A percentile compares a stretch with the other conserved stretches of the same genome.
These are phyloP conservation scores for Colletotrichum aenigma DNA, from an alignment of 2,329 filamentous ascomycete genomes.

Conservation along the genomic window DNA sequence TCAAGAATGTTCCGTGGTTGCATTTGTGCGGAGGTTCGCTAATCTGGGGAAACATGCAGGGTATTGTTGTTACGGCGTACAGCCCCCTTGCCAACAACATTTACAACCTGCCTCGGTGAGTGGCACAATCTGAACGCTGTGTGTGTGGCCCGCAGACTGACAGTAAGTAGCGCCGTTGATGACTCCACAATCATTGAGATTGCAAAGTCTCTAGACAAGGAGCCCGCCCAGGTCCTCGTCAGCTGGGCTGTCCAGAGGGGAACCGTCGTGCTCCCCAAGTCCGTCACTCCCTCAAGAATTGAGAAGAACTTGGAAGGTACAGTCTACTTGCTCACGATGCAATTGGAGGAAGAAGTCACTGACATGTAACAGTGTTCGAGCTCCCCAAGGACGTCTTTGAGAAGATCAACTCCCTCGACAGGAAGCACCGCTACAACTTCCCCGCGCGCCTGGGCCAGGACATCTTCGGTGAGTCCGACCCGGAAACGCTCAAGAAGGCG, in stretches of 20 bases:
- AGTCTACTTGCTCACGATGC: background rate
- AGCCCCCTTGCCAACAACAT: constrained; percentile 67
- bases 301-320: constrained; percentile 44
- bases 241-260: constrained; percentile 60
- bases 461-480: constrained; percentile 45
- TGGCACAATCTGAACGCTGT: background rate
- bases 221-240: constrained; percentile 57
- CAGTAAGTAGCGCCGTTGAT: constrained; percentile 44
- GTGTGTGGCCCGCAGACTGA: background rate
- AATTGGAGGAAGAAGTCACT: background rate
- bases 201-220: constrained; percentile 54
- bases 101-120: constrained; percentile 28
- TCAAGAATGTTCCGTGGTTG: background rate
- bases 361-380: constrained; percentile 30
- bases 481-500: constrained; percentile 38
- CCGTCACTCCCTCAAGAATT: constrained; percentile 56
- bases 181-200: constrained; percentile 54
- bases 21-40: background rate
- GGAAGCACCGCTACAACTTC: constrained; percentile 46
- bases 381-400: constrained; percentile 39
- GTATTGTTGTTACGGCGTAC: constrained; percentile 57
- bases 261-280: constrained; percentile 58
- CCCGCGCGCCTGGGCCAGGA: constrained; percentile 44
- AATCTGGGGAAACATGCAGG: constrained; percentile 31
- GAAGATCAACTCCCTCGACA: constrained; percentile 41